These are phyloP conservation scores for Fusarium sp. DNA, from an alignment of 2,329 filamentous ascomycete genomes.

Conservation along the genomic window DNA sequence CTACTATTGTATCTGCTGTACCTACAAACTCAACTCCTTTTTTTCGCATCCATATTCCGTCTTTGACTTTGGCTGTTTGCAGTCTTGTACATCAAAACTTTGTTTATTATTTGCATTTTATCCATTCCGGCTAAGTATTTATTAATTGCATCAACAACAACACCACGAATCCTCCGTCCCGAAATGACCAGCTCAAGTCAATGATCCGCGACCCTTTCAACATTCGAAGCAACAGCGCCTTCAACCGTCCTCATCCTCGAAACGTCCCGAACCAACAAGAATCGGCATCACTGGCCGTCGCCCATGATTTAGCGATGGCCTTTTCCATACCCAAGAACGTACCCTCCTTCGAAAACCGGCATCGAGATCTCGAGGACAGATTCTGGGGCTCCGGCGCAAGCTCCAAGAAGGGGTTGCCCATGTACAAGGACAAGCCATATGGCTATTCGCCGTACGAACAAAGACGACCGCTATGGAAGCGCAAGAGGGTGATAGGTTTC, in stretches of 20 bases:
- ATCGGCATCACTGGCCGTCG: slow-evolving; percentile 62
- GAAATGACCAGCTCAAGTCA: slow-evolving; percentile 47
- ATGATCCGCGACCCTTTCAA: slow-evolving; percentile 62
- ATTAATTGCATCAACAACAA: slow-evolving; percentile 5
- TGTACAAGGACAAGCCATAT: slow-evolving; percentile 99
- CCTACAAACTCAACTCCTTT: slow-evolving; percentile 7
- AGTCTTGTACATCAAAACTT: slow-evolving; percentile 25
- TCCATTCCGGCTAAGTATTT: slow-evolving; percentile 1
- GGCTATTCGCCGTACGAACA: slow-evolving; percentile 70
- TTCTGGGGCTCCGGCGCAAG: slow-evolving; percentile 68
- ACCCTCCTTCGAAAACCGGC: slow-evolving; percentile 75
- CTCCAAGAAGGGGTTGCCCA: slow-evolving; percentile 71
- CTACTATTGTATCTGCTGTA: background rate
- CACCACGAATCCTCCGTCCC: slow-evolving; percentile 11
- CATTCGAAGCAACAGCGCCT: slow-evolving; percentile 56
- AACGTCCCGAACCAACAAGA: slow-evolving; percentile 59
- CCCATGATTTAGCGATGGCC: slow-evolving; percentile 68
- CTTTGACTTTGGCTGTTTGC: slow-evolving; percentile 15
- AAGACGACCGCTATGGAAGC: slow-evolving; percentile 69
- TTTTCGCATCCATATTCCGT: background rate
- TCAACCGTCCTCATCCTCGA: slow-evolving; percentile 61
- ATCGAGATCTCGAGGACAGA: slow-evolving; percentile 73
- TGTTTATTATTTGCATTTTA: background rate
- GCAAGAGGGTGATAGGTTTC: slow-evolving; percentile 69
- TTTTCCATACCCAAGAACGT: slow-evolving; percentile 77